Percentiles rank a stretch among this genome's conserved stretches.
These are phyloP conservation scores for Jatropha podagrica DNA, from an alignment of 441 rosid genomes.

Conservation along the genomic window DNA sequence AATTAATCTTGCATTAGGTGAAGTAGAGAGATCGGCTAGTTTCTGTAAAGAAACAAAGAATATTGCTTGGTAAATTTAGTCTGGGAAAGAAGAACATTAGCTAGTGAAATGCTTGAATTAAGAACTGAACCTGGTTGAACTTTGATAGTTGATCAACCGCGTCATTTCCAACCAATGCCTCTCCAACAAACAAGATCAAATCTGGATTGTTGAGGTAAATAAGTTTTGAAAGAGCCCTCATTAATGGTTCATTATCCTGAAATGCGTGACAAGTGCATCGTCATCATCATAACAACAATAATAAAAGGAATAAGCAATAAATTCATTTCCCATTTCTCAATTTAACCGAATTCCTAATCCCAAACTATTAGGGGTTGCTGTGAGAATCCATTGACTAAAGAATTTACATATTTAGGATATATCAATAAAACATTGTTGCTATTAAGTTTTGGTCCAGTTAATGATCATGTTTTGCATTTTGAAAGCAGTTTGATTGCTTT, in stretches of 20 bases:
- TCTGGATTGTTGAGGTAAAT: conserved; percentile 81
- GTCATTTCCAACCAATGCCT: conserved; percentile 97
- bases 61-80: conserved; percentile 1
- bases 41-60: conserved; percentile 46
- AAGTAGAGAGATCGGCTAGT: conserved; percentile 79
- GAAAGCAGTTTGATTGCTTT: not conserved
- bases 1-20: conserved; percentile 69
- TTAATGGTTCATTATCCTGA: conserved; percentile 94
- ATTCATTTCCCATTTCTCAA: too few species aligned
- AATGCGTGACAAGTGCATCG: not conserved
- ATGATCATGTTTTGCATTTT: not conserved
- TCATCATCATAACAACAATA: not conserved
- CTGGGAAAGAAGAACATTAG: not conserved
- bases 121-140: conserved; percentile 75
- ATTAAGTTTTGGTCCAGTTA: not conserved
- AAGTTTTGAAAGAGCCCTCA: conserved; percentile 97
- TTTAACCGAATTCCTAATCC: not conserved
- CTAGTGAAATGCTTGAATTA: not conserved
- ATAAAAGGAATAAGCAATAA: not conserved
- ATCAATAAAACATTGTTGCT: not conserved
- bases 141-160: conserved; percentile 94
- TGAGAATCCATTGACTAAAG: not conserved
- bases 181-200: conserved; percentile 95
- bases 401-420: not conserved
- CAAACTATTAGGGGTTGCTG: not conserved